Conservation (phyloP, 371 early-diverging fungal genomes). For the Lichtheimia corymbifera region DNA sequence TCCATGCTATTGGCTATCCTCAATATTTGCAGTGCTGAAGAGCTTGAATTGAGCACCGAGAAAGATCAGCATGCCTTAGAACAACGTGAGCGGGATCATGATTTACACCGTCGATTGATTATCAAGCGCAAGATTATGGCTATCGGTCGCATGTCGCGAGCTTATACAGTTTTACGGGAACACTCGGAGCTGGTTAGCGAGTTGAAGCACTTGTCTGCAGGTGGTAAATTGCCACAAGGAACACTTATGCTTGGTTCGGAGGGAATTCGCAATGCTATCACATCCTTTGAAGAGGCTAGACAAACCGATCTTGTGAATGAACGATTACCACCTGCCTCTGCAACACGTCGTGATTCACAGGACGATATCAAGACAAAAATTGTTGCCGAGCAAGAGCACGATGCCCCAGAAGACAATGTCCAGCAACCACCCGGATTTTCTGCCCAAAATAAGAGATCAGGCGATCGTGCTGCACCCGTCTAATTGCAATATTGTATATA, state of each 20-base stretch:
- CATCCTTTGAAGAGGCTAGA: conserved; percentile 90
- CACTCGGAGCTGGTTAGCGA: conserved; percentile 91
- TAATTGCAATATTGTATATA: too few relatives aligned
- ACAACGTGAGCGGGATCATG: conserved; percentile 30
- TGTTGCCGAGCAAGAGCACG: background rate
- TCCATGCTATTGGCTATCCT: conserved; percentile 94
- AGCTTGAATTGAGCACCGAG: conserved; percentile 45
- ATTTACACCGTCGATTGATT: conserved; percentile 67
- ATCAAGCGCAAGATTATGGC: conserved; percentile 92
- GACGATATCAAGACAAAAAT: background rate
- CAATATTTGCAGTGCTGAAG: conserved; percentile 86
- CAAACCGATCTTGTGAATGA: conserved; percentile 89
- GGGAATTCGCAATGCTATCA: conserved; percentile 85
- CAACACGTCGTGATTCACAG: background rate
- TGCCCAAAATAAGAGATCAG: too few relatives aligned
- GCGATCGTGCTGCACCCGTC: too few relatives aligned
- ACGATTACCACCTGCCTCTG: conserved; percentile 76
- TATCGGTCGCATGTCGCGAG: conserved; percentile 85
- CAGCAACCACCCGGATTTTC: too few relatives aligned
- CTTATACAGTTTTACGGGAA: conserved; percentile 85
- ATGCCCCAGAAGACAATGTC: too few relatives aligned
- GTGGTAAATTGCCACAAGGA: conserved; percentile 78
- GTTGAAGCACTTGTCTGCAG: conserved; percentile 86
- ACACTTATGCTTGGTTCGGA: conserved; percentile 88
- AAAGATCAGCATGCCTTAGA: background rate